phyloP scores from a whole-genome alignment of 2,329 filamentous ascomycete species.

The Cryoendolithus antarcticus region DNA sequence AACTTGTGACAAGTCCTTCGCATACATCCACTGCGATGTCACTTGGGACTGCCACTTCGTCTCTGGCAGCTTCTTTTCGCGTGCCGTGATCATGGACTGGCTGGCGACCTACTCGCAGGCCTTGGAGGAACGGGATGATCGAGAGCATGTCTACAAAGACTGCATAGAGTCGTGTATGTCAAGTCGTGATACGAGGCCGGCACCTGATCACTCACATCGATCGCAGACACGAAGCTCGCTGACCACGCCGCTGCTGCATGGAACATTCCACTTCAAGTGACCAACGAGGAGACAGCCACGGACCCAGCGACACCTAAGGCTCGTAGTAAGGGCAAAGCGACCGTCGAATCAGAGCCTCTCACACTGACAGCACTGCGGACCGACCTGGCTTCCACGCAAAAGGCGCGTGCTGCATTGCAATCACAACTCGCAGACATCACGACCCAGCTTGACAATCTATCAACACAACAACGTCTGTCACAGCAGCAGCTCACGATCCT shows the following conservation, averaged over 20 bases:
- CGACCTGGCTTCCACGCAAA: slow-evolving; percentile 66
- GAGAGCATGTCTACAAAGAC: slow-evolving; percentile 51
- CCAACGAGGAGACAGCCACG: too few relatives aligned
- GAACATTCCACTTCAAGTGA: too few relatives aligned
- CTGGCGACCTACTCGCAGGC: slow-evolving; percentile 68
- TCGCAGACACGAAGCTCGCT: too few relatives aligned
- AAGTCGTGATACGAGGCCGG: too few relatives aligned
- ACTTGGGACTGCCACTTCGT: slow-evolving; percentile 32
- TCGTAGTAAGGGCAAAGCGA: too few relatives aligned
- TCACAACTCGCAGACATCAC: slow-evolving; percentile 49
- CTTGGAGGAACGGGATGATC: slow-evolving; percentile 58
- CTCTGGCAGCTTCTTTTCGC: slow-evolving; percentile 26
- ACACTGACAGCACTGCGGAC: slow-evolving; percentile 36
- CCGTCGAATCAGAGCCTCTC: too few relatives aligned
- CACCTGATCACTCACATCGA: too few relatives aligned
- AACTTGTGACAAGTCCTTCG: too few relatives aligned
- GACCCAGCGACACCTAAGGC: too few relatives aligned
- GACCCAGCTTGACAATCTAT: slow-evolving; percentile 52
- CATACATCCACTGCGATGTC: not conserved
- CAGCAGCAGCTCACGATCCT: slow-evolving; percentile 49
- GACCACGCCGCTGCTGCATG: too few relatives aligned
- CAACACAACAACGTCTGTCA: slow-evolving; percentile 47
- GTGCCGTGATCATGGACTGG: slow-evolving; percentile 42
- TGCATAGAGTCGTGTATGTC: slow-evolving; percentile 60
- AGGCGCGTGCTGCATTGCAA: slow-evolving; percentile 58